A percentile compares a stretch with the other conserved stretches of the same genome.
These are phyloP conservation scores for Salix brachista DNA, from an alignment of 345 rosid genomes.

Conservation along the genomic window DNA sequence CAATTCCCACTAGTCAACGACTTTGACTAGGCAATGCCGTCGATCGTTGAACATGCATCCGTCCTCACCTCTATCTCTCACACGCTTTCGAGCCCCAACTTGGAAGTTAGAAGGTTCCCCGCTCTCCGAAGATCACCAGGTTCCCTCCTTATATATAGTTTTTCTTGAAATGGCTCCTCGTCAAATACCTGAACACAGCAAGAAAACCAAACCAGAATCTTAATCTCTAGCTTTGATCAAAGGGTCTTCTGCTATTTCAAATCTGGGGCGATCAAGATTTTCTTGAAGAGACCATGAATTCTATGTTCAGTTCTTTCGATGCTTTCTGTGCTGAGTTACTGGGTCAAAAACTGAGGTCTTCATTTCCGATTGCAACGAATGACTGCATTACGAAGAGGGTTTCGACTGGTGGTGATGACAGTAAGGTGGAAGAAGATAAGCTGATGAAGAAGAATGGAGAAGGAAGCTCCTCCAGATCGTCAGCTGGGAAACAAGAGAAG, in stretches of 20 bases:
- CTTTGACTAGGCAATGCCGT: no score
- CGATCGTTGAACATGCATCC: no score
- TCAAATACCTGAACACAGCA: not conserved
- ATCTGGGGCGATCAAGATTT: not conserved
- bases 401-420: not conserved
- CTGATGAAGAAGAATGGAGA: not conserved
- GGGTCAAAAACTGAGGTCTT: slow-evolving; percentile 36
- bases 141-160: not conserved
- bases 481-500: not conserved
- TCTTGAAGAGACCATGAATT: slow-evolving; percentile 45
- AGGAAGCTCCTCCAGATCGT: not conserved
- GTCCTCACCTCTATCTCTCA: no score
- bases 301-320: slow-evolving; percentile 73
- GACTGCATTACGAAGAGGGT: not conserved
- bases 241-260: not conserved
- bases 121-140: not conserved
- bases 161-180: not conserved
- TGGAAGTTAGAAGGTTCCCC: not conserved
- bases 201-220: not conserved
- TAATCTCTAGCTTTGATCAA: not conserved
- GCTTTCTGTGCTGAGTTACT: slow-evolving; percentile 52
- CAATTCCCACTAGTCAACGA: no score
- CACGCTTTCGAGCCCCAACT: not conserved
- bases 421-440: not conserved
- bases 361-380: slow-evolving; percentile 10